A percentile compares a stretch with the other conserved stretches of the same genome.
These are phyloP conservation scores for Saccharomycopsis oosterbeekiorum DNA, from an alignment of 805 yeast species.

Conservation along the genomic window DNA sequence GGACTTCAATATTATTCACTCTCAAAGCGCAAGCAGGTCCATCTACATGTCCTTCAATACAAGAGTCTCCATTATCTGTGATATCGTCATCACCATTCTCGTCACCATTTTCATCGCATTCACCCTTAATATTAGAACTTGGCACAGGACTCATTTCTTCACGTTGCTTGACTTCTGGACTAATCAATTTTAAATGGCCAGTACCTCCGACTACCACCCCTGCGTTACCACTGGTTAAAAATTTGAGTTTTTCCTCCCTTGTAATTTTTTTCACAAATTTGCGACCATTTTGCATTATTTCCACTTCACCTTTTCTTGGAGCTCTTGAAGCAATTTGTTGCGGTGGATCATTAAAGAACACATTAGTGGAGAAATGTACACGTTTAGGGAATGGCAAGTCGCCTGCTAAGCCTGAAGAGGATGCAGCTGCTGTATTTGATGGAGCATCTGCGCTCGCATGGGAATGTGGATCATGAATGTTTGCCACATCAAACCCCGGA, in stretches of 20 bases:
- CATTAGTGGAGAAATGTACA: constrained; percentile 70
- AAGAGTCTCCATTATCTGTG: not conserved
- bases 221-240: constrained; percentile 37
- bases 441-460: constrained; percentile 1
- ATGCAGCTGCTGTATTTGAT: constrained; percentile 9
- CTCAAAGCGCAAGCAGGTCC: not conserved
- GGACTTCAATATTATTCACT: not conserved
- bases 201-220: constrained; percentile 77
- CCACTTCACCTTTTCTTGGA: constrained; percentile 79
- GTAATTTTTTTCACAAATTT: constrained; percentile 45
- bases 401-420: not conserved
- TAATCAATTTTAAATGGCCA: constrained; percentile 45
- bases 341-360: constrained; percentile 75
- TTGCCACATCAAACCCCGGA: not conserved
- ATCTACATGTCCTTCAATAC: not conserved
- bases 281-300: constrained; percentile 43
- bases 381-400: constrained; percentile 25
- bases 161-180: constrained; percentile 8
- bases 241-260: constrained; percentile 42
- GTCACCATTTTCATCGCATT: not conserved
- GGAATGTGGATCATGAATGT: not conserved
- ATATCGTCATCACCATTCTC: not conserved
- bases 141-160: constrained; percentile 4
- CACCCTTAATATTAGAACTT: not conserved
- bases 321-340: constrained; percentile 78